phyloP scores from a whole-genome alignment of 140 eudicot species.

The Oenanthe javanica region DNA sequence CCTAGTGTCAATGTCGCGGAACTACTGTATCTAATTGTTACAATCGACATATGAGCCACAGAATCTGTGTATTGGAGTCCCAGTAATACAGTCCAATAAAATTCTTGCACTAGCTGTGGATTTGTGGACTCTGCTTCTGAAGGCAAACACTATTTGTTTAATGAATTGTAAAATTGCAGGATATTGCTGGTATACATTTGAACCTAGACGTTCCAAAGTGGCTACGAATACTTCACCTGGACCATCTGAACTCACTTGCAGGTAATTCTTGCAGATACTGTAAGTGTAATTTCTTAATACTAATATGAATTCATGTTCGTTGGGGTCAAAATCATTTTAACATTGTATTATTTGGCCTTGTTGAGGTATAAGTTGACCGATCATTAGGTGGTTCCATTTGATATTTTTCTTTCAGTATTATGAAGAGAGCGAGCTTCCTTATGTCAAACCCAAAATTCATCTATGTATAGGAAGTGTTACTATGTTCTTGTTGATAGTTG shows the following conservation, averaged over 20 bases:
- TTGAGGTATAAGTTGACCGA: background rate
- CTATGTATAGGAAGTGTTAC: background rate
- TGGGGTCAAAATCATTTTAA: background rate
- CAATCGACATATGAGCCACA: background rate
- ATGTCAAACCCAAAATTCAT: background rate
- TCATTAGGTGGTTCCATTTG: conserved; percentile 3
- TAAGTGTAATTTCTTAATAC: background rate
- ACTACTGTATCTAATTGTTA: background rate
- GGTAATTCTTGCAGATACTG: conserved; percentile 30
- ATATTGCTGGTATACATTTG: conserved; percentile 86
- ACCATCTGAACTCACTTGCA: conserved; percentile 64
- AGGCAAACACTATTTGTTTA: conserved; percentile 5
- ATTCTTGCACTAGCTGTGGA: background rate
- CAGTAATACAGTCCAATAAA: background rate
- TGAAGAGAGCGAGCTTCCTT: background rate
- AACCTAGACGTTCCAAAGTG: conserved; percentile 82
- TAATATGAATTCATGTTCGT: background rate
- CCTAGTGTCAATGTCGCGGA: background rate
- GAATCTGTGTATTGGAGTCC: background rate
- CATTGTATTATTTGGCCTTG: background rate
- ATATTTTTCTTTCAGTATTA: background rate
- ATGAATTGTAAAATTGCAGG: conserved; percentile 45
- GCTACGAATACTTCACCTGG: conserved; percentile 69
- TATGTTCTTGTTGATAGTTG: background rate
- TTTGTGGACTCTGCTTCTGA: background rate